phyloP scores from a whole-genome alignment of 1,284 basidiomycete species.

The Melampsora larici-populina region DNA sequence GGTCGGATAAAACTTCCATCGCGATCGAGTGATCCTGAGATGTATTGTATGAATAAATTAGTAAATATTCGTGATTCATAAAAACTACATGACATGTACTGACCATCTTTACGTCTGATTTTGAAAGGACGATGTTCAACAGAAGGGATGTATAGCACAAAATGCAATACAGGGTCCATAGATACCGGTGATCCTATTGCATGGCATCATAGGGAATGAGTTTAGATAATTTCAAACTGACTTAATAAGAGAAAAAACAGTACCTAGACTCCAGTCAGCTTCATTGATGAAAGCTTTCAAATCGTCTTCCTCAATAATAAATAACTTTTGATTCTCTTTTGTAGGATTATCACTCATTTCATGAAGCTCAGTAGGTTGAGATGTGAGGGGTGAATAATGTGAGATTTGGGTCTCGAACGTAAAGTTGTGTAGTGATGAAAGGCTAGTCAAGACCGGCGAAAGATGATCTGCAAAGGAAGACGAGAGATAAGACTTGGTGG shows the following conservation, averaged over 20 bases:
- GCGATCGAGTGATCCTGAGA: constrained; percentile 8
- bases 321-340: constrained; percentile 12
- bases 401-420: constrained; percentile 91
- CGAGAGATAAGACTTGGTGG: too few relatives aligned
- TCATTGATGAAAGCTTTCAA: constrained; percentile 90
- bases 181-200: constrained; percentile 70
- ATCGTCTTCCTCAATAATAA: constrained; percentile 69
- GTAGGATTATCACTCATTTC: not conserved
- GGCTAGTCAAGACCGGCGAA: constrained; percentile 63
- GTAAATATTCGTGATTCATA: not conserved
- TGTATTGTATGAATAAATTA: constrained; percentile 54
- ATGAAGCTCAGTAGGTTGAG: constrained; percentile 61
- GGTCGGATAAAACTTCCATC: constrained; percentile 74
- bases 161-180: constrained; percentile 87
- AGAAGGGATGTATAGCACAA: constrained; percentile 84
- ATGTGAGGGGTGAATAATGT: constrained; percentile 82
- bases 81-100: constrained; percentile 44
- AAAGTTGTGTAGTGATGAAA: constrained; percentile 76
- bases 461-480: constrained; percentile 62
- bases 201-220: not conserved
- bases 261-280: constrained; percentile 89
- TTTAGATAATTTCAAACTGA: not conserved
- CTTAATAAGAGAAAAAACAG: constrained; percentile 49
- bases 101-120: constrained; percentile 65
- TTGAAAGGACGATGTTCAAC: constrained; percentile 65